phyloP scores from a whole-genome alignment of 441 rosid genomes.

The Viola pubescens region DNA sequence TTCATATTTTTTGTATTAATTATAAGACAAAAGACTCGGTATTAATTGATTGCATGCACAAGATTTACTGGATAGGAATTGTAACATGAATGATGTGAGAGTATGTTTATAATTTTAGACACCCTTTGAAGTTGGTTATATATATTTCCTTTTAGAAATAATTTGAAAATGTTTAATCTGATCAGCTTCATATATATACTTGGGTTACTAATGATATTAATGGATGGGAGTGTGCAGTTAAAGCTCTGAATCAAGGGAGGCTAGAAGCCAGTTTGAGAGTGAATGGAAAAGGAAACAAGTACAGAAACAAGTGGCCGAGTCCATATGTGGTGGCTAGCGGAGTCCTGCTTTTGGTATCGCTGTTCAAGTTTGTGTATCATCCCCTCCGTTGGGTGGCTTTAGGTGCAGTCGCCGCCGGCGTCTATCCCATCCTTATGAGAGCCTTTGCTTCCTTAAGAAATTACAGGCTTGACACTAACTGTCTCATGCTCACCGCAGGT shows the following conservation, averaged over 20 bases:
- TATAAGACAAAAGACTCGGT: too few relatives aligned
- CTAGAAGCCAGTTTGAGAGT: conserved; percentile 70
- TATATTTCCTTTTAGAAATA: too few relatives aligned
- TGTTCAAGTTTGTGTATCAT: conserved; percentile 44
- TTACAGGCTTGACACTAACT: conserved; percentile 53
- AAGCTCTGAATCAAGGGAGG: conserved; percentile 72
- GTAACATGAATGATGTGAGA: too few relatives aligned
- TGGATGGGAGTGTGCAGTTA: conserved; percentile 29
- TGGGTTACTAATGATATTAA: too few relatives aligned
- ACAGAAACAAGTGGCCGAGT: conserved; percentile 77
- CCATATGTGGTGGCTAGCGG: conserved; percentile 63
- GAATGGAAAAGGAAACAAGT: conserved; percentile 35
- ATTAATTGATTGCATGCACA: too few relatives aligned
- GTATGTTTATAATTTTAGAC: too few relatives aligned
- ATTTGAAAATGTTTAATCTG: too few relatives aligned
- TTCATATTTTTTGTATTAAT: too few relatives aligned
- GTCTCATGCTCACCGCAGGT: conserved; percentile 79
- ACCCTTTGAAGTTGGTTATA: too few relatives aligned
- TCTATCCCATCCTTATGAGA: conserved; percentile 46
- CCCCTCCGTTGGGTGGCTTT: conserved; percentile 74
- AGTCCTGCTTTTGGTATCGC: conserved; percentile 37
- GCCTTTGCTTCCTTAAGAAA: conserved; percentile 37
- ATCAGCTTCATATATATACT: too few relatives aligned
- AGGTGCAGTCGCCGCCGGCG: conserved; percentile 54
- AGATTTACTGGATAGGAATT: too few relatives aligned